Conservation (phyloP, 441 rosid genomes). For the Eutrema salsugineum region DNA sequence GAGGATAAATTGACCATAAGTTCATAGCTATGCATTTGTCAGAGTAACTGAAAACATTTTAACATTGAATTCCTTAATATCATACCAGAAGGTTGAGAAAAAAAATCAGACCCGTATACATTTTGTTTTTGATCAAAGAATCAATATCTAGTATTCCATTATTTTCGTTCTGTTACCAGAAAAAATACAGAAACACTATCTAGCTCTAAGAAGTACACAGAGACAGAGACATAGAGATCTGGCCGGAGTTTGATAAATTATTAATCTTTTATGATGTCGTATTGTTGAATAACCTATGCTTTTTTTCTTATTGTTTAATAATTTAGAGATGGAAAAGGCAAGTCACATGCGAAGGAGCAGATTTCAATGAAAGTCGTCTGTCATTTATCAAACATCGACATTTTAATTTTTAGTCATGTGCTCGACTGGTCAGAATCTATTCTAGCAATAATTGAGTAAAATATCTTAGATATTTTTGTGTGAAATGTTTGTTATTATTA, state of each 20-base stretch:
- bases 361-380: constrained; percentile 1
- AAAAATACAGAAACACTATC: background rate
- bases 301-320: background rate
- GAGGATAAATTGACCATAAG: background rate
- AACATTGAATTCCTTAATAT: background rate
- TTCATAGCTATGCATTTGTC: background rate
- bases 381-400: constrained; percentile 16
- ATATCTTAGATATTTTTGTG: constrained; percentile 28
- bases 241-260: background rate
- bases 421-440: constrained; percentile 5
- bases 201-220: background rate
- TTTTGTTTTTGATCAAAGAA: background rate
- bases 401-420: constrained; percentile 11
- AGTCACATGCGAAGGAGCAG: constrained; percentile 28
- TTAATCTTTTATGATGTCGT: background rate
- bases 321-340: constrained; percentile 5
- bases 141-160: background rate
- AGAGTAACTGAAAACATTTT: background rate
- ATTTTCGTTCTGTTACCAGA: background rate
- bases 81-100: too few relatives aligned
- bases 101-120: too few relatives aligned
- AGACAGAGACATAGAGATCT: background rate
- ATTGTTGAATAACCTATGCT: background rate
- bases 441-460: constrained; percentile 22
- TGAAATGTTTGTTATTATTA: background rate